Conservation (phyloP, 352 stramenopile genomes). For the Globisporangium solare region DNA sequence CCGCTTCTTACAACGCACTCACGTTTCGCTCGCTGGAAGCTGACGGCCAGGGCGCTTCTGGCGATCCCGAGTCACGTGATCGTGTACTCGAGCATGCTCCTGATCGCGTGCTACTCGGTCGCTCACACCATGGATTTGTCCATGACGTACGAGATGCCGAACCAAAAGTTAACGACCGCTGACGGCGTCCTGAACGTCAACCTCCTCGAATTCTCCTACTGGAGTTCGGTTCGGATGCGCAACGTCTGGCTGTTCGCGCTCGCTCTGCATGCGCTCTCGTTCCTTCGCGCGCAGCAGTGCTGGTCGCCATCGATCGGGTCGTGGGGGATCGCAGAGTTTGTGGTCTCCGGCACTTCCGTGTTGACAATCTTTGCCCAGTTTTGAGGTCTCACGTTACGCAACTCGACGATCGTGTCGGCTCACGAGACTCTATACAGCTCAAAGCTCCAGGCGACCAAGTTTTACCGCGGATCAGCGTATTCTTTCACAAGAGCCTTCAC, state of each 20-base stretch:
- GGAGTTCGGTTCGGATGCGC: conserved; percentile 4
- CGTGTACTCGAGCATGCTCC: background rate
- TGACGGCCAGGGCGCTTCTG: background rate
- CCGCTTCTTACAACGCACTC: background rate
- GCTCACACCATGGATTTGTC: conserved; percentile 3
- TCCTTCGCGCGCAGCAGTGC: background rate
- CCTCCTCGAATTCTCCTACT: background rate
- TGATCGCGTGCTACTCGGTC: background rate
- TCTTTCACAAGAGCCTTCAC: background rate
- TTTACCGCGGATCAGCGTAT: background rate
- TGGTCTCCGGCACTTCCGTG: conserved; percentile 13
- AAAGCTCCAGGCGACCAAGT: background rate
- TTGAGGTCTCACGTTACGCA: background rate
- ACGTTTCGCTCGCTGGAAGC: background rate
- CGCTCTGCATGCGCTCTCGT: conserved; percentile 7
- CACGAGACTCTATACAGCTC: background rate
- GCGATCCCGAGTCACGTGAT: background rate
- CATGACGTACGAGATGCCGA: conserved; percentile 1
- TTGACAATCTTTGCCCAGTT: conserved; percentile 11
- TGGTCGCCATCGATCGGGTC: conserved; percentile 13
- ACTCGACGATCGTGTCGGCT: conserved; percentile 1
- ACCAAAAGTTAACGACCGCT: background rate
- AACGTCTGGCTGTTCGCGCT: conserved; percentile 14
- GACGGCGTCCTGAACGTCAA: background rate
- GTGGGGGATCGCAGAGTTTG: conserved; percentile 16